These are phyloP conservation scores for Penicillium sp. DNA, from an alignment of 2,329 filamentous ascomycete species.

Conservation along the genomic window DNA sequence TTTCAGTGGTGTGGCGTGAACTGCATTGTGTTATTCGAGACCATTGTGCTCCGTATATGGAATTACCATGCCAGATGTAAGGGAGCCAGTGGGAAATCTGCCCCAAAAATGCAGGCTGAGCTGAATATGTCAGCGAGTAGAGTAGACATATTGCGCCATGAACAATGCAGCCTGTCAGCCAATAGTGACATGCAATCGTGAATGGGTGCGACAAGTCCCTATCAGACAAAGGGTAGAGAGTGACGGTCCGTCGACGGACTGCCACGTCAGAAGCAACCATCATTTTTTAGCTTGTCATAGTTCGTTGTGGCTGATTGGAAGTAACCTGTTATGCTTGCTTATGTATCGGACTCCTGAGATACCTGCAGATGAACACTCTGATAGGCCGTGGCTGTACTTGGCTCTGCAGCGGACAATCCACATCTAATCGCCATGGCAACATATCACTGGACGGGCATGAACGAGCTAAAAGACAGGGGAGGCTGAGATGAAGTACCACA, in stretches of 20 bases:
- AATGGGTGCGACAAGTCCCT: slow-evolving; percentile 13
- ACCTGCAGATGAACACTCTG: slow-evolving; percentile 2
- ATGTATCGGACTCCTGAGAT: slow-evolving; percentile 20
- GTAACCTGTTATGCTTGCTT: slow-evolving; percentile 10
- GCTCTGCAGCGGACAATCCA: slow-evolving; percentile 7
- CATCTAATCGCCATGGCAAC: slow-evolving; percentile 7
- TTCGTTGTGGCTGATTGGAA: slow-evolving; percentile 12
- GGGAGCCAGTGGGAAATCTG: slow-evolving; percentile 1
- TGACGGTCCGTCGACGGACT: slow-evolving; percentile 18
- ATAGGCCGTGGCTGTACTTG: slow-evolving; percentile 15
- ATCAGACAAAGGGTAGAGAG: slow-evolving; percentile 11
- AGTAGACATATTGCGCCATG: background rate
- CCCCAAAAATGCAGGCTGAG: slow-evolving; percentile 10
- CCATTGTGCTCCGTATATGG: slow-evolving; percentile 5
- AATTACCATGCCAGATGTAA: slow-evolving; percentile 13
- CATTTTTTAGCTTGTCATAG: slow-evolving; percentile 11
- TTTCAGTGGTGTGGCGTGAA: slow-evolving; percentile 1
- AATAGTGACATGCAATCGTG: background rate
- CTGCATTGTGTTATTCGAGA: background rate
- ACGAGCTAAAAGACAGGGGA: slow-evolving; percentile 1
- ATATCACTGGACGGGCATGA: slow-evolving; percentile 8
- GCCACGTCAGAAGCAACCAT: slow-evolving; percentile 35
- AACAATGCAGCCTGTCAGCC: background rate
- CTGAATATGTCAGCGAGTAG: slow-evolving; percentile 4
- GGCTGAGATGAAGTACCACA: background rate